phyloP scores from a whole-genome alignment of 2,329 filamentous ascomycete genomes.

The Beauveria varroae region DNA sequence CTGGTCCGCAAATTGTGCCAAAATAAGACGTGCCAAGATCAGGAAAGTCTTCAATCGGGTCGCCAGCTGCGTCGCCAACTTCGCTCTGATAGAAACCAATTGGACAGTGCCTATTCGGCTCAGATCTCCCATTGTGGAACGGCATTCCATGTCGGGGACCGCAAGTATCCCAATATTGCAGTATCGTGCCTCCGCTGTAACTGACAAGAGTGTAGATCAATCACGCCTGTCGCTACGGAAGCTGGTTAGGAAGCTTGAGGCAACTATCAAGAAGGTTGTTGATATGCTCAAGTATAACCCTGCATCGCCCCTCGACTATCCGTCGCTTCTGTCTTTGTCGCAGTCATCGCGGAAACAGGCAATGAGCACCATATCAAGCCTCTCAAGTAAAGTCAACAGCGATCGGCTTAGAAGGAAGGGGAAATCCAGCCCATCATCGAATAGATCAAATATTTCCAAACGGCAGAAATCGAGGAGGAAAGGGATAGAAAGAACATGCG shows the following conservation, averaged over 20 bases:
- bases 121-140: constrained; percentile 33
- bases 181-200: neutral
- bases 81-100: constrained; percentile 31
- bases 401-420: neutral
- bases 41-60: constrained; percentile 14
- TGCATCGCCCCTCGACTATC: constrained; percentile 34
- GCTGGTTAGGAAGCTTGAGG: constrained; percentile 35
- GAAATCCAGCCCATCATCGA: neutral
- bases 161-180: constrained; percentile 25
- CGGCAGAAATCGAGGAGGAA: neutral
- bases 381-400: constrained; percentile 30
- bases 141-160: constrained; percentile 39
- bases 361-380: constrained; percentile 39
- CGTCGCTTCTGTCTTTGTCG: constrained; percentile 39
- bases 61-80: constrained; percentile 27
- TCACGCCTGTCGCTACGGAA: constrained; percentile 32
- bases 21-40: constrained; percentile 15
- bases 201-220: constrained; percentile 21
- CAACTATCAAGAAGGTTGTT: constrained; percentile 33
- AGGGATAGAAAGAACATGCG: neutral
- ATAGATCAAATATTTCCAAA: neutral
- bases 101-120: constrained; percentile 35
- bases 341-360: constrained; percentile 40
- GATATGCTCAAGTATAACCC: constrained; percentile 26
- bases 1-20: constrained; percentile 30